These are phyloP conservation scores for Lipomyces yamanashiensis DNA, from an alignment of 805 yeast genomes.

Conservation along the genomic window DNA sequence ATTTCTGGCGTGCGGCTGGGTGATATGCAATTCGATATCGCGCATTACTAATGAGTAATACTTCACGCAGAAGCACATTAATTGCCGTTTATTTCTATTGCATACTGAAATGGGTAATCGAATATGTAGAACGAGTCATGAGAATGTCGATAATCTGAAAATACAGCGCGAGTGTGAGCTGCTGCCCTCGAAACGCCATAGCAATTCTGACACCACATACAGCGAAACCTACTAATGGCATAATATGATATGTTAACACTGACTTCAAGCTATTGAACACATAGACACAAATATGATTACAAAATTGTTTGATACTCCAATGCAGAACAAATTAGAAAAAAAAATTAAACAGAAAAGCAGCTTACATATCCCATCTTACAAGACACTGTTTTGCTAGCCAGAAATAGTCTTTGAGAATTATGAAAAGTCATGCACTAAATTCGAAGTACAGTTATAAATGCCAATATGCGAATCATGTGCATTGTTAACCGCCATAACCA, in stretches of 20 bases:
- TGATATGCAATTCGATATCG: no score
- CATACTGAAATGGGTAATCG: no score
- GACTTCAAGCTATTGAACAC: not conserved
- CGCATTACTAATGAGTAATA: no score
- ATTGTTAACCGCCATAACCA: constrained; percentile 88
- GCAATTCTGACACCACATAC: no score
- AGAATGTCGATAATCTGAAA: no score
- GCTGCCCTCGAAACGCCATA: no score
- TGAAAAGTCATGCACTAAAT: constrained; percentile 31
- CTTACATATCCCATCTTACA: no score
- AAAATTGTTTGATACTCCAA: not conserved
- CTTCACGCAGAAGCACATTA: not conserved
- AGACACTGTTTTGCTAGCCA: not conserved
- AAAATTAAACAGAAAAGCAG: not conserved
- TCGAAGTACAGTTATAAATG: constrained; percentile 51
- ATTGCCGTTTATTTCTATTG: not conserved
- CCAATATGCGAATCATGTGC: constrained; percentile 75
- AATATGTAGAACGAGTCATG: no score
- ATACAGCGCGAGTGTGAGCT: no score
- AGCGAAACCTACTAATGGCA: no score
- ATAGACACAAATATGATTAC: not conserved
- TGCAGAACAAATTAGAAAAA: not conserved
- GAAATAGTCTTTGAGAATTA: not conserved
- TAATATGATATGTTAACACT: no score
- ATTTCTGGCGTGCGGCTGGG: not conserved